phyloP scores from a whole-genome alignment of 192 early-diverging fungal species.

The Linnemannia zychae region DNA sequence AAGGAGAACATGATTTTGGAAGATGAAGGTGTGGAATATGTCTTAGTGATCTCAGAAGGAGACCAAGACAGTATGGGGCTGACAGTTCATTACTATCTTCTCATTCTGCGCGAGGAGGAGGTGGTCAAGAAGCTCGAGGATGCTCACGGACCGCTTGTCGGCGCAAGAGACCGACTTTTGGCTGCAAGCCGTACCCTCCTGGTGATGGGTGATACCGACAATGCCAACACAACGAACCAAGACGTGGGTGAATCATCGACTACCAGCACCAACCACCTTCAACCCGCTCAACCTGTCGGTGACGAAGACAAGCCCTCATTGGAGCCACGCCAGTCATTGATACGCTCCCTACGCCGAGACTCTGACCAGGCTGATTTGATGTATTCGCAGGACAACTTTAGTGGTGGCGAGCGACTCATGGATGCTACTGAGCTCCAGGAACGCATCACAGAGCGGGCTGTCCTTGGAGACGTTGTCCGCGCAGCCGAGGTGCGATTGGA shows the following conservation, averaged over 20 bases:
- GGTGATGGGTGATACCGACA: neutral
- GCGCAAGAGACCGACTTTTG: slow-evolving; percentile 33
- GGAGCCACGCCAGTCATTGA: neutral
- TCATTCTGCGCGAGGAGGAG: slow-evolving; percentile 47
- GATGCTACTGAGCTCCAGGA: slow-evolving; percentile 47
- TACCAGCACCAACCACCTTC: neutral
- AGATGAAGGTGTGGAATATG: slow-evolving; percentile 52
- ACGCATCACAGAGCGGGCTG: slow-evolving; percentile 43
- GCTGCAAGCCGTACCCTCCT: slow-evolving; percentile 24
- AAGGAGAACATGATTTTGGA: slow-evolving; percentile 34
- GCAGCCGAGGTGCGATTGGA: slow-evolving; percentile 49
- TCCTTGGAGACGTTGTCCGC: slow-evolving; percentile 50
- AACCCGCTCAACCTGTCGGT: neutral
- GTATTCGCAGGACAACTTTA: slow-evolving; percentile 3
- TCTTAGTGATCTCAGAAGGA: slow-evolving; percentile 41
- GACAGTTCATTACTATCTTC: slow-evolving; percentile 48
- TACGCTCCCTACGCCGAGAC: neutral
- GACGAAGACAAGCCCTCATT: slow-evolving; percentile 1
- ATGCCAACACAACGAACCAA: neutral
- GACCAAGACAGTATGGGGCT: slow-evolving; percentile 41
- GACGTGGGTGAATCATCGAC: neutral
- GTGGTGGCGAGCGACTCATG: slow-evolving; percentile 38
- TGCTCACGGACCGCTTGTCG: slow-evolving; percentile 42
- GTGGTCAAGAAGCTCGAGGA: slow-evolving; percentile 57
- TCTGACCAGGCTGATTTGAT: neutral